Percentiles rank a stretch among this genome's conserved stretches.
phyloP scores from a whole-genome alignment of 257 asterid genomes.

The Solanum infundibuliforme region DNA sequence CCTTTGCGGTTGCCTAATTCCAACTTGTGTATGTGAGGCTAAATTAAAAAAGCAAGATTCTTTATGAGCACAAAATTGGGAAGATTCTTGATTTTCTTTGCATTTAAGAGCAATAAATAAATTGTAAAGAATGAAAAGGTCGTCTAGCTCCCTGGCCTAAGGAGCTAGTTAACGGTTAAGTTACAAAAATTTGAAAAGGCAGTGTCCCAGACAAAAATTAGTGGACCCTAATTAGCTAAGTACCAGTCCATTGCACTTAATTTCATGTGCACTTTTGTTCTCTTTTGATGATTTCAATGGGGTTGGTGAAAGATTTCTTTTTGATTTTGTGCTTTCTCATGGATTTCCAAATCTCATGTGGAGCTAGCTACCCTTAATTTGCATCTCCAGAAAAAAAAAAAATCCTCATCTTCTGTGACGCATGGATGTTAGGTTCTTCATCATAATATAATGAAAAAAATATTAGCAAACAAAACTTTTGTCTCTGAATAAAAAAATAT shows the following conservation, averaged over 20 bases:
- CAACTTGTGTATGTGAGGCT: not conserved
- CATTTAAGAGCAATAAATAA: constrained; percentile 21
- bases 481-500: not conserved
- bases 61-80: not conserved
- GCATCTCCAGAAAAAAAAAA: not conserved
- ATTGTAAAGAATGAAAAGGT: constrained; percentile 2
- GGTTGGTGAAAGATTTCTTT: constrained; percentile 33
- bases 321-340: constrained; percentile 11
- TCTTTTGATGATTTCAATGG: constrained; percentile 15
- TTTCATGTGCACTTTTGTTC: not conserved
- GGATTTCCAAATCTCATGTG: not conserved
- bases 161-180: constrained; percentile 20
- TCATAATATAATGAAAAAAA: not conserved
- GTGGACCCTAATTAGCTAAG: constrained; percentile 15
- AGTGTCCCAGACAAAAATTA: constrained; percentile 4
- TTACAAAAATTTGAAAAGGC: not conserved
- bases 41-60: not conserved
- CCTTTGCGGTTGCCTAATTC: not conserved
- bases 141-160: constrained; percentile 21
- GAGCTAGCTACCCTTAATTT: not conserved
- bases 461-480: not conserved
- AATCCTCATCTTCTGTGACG: not conserved
- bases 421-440: not conserved
- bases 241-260: not conserved
- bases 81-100: constrained; percentile 19